Conservation (phyloP, 768 basidiomycete genomes). For the Tricholoma flavovirens region DNA sequence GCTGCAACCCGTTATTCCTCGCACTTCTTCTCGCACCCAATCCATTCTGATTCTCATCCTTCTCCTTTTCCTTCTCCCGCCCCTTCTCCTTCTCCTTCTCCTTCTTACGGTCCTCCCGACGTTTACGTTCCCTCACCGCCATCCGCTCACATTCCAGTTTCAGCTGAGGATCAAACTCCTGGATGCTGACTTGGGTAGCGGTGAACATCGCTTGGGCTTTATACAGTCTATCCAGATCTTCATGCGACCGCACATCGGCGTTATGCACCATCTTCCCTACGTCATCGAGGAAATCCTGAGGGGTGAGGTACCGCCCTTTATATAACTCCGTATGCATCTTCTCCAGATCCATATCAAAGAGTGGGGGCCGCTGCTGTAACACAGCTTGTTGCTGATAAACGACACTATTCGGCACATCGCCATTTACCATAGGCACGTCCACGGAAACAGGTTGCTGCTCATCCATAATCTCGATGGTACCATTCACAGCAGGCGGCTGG, state of each 20-base stretch:
- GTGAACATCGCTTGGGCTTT: slow-evolving; percentile 89
- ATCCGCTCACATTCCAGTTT: slow-evolving; percentile 82
- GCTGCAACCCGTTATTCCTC: slow-evolving; percentile 64
- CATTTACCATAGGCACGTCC: slow-evolving; percentile 26
- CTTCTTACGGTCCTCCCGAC: slow-evolving; percentile 53
- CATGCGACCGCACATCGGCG: slow-evolving; percentile 45
- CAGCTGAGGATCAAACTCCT: slow-evolving; percentile 79
- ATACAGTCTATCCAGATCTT: slow-evolving; percentile 71
- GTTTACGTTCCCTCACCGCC: slow-evolving; percentile 68
- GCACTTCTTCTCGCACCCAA: slow-evolving; percentile 66
- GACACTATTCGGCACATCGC: slow-evolving; percentile 33
- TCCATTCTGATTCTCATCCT: slow-evolving; percentile 28
- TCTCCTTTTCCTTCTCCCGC: slow-evolving; percentile 40
- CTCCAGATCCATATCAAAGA: slow-evolving; percentile 90
- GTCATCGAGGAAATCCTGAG: slow-evolving; percentile 82
- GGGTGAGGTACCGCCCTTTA: slow-evolving; percentile 80
- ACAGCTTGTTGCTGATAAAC: slow-evolving; percentile 24
- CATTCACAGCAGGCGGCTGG: slow-evolving; percentile 34
- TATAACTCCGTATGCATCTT: slow-evolving; percentile 83
- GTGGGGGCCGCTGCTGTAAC: slow-evolving; percentile 35
- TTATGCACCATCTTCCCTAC: slow-evolving; percentile 79
- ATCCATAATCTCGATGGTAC: slow-evolving; percentile 37
- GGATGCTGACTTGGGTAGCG: slow-evolving; percentile 77
- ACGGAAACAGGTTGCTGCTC: slow-evolving; percentile 6
- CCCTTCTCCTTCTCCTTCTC: slow-evolving; percentile 40